Evolutionary conservation across 2,329 filamentous ascomycete genomes (phyloP).

Genomic region (Ophiostoma piceae): DNA sequence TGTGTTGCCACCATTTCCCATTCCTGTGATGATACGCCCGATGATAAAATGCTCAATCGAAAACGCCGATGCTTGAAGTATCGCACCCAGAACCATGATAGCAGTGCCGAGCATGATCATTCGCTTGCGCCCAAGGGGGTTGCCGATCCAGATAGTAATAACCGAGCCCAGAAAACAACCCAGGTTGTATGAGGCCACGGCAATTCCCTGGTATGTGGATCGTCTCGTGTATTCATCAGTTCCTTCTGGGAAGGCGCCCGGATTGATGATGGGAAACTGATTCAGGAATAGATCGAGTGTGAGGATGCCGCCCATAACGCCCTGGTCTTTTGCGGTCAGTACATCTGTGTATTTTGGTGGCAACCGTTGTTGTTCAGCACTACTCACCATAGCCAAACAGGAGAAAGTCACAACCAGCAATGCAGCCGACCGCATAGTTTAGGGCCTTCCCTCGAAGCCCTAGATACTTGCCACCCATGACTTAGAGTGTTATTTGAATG

Average conservation of each 20-base stretch:
- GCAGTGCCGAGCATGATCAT: slow-evolving; percentile 40
- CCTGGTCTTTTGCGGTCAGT: slow-evolving; percentile 51
- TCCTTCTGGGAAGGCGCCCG: slow-evolving; percentile 32
- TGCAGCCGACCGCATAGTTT: slow-evolving; percentile 63
- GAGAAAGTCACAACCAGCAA: slow-evolving; percentile 68
- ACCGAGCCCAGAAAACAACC: slow-evolving; percentile 34
- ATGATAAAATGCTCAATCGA: slow-evolving; percentile 41
- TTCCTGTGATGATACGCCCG: slow-evolving; percentile 42
- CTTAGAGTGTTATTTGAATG: neutral
- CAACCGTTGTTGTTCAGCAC: neutral
- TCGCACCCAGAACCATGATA: slow-evolving; percentile 42
- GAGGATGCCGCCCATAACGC: slow-evolving; percentile 70
- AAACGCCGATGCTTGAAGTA: slow-evolving; percentile 39
- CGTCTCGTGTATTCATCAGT: slow-evolving; percentile 38
- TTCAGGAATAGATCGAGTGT: slow-evolving; percentile 59
- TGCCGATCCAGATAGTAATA: slow-evolving; percentile 35
- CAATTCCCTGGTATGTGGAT: slow-evolving; percentile 46
- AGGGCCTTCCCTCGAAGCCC: slow-evolving; percentile 61
- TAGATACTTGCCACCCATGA: slow-evolving; percentile 42
- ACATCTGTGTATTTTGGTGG: neutral
- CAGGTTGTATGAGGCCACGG: slow-evolving; percentile 35
- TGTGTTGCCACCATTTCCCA: slow-evolving; percentile 41
- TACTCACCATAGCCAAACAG: slow-evolving; percentile 52
- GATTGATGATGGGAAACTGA: slow-evolving; percentile 51
- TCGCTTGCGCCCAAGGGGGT: slow-evolving; percentile 39